Conservation (phyloP, 2,329 filamentous ascomycete species). For the Colletotrichum chrysophilum region DNA sequence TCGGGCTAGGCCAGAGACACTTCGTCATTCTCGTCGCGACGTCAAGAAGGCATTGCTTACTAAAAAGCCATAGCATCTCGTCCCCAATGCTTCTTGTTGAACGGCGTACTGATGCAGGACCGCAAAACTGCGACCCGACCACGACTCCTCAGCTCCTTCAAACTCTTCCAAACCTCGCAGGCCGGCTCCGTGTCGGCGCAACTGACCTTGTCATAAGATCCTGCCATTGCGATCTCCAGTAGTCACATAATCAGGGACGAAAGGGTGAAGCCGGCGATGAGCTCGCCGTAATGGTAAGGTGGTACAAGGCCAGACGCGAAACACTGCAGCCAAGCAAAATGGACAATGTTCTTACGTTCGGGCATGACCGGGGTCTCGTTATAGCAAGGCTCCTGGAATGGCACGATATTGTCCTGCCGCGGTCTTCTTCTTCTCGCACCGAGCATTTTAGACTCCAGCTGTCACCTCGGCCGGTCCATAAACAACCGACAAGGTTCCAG, state of each 20-base stretch:
- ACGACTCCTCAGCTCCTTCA: not conserved
- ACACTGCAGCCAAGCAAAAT: conserved; percentile 23
- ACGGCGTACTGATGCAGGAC: not conserved
- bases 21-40: conserved; percentile 1
- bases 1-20: conserved; percentile 12
- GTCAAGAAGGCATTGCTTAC: not conserved
- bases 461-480: not conserved
- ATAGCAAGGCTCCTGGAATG: not conserved
- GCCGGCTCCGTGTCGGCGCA: not conserved
- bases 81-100: not conserved
- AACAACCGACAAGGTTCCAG: not conserved
- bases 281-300: conserved; percentile 21
- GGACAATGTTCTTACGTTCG: not conserved
- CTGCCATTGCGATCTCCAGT: not conserved
- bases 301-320: conserved; percentile 12
- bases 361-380: not conserved
- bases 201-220: not conserved
- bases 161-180: not conserved
- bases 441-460: not conserved
- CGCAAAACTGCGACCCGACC: not conserved
- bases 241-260: not conserved
- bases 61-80: not conserved
- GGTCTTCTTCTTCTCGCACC: not conserved
- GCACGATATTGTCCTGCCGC: not conserved
- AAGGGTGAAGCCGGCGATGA: not conserved